Conservation (phyloP, 768 basidiomycete genomes). For the Daedaleopsis sinensis region DNA sequence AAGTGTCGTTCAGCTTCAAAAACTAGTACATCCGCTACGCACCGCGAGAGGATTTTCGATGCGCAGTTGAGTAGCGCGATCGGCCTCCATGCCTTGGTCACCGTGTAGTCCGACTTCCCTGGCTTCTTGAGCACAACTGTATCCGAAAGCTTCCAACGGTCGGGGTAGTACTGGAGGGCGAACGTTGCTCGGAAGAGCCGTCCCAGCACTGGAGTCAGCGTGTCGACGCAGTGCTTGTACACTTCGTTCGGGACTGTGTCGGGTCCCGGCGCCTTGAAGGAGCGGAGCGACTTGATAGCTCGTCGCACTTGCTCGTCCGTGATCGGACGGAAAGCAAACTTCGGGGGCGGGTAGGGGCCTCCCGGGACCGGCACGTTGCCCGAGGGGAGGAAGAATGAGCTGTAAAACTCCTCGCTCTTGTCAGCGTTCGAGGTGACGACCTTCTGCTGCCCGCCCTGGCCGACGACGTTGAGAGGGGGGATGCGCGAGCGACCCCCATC, state of each 20-base stretch:
- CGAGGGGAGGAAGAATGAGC: background rate
- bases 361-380: background rate
- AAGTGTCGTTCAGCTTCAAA: background rate
- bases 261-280: constrained; percentile 38
- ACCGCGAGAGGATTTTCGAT: constrained; percentile 23
- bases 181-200: constrained; percentile 34
- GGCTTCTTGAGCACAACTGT: constrained; percentile 21
- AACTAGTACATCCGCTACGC: constrained; percentile 16
- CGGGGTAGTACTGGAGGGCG: constrained; percentile 26
- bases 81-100: constrained; percentile 35
- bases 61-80: constrained; percentile 34
- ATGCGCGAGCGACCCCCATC: constrained; percentile 22
- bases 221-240: constrained; percentile 28
- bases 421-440: background rate
- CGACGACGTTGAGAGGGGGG: constrained; percentile 11
- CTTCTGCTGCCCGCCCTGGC: background rate
- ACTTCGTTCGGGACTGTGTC: constrained; percentile 36
- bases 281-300: constrained; percentile 26
- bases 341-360: background rate
- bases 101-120: constrained; percentile 35
- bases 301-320: background rate
- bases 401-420: background rate
- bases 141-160: constrained; percentile 28
- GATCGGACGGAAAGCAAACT: background rate
- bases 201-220: constrained; percentile 29